A percentile compares a stretch with the other conserved stretches of the same genome.
Conservation (phyloP, 2,329 filamentous ascomycete genomes). For the Aspergillus sp. region DNA sequence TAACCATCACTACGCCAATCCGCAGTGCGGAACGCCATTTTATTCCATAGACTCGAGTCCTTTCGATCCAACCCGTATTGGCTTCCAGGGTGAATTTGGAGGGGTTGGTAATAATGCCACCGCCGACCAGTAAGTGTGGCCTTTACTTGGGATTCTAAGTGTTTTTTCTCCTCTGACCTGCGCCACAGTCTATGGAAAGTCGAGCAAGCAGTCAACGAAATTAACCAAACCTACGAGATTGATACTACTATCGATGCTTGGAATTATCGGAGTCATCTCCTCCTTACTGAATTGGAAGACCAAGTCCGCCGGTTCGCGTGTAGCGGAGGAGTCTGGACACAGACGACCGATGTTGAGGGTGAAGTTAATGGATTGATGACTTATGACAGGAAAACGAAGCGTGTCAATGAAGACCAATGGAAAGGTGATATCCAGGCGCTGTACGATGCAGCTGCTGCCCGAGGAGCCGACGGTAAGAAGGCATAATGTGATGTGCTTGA, state of each 20-base stretch:
- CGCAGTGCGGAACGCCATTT: constrained; percentile 63
- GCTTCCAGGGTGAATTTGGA: constrained; percentile 63
- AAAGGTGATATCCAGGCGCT: constrained; percentile 51
- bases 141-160: neutral
- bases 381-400: constrained; percentile 53
- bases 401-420: constrained; percentile 53
- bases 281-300: constrained; percentile 41
- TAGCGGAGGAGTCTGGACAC: constrained; percentile 62
- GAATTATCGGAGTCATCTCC: constrained; percentile 56
- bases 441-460: constrained; percentile 46
- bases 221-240: constrained; percentile 62
- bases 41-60: constrained; percentile 52
- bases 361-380: constrained; percentile 65
- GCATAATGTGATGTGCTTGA: neutral
- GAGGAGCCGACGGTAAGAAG: constrained; percentile 3
- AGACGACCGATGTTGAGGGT: constrained; percentile 66
- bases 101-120: constrained; percentile 60
- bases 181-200: constrained; percentile 55
- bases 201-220: constrained; percentile 48
- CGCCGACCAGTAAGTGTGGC: constrained; percentile 47
- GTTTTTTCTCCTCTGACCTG: neutral
- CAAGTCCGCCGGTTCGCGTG: constrained; percentile 52
- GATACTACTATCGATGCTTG: constrained; percentile 50
- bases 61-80: constrained; percentile 53
- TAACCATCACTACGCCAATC: constrained; percentile 64